Percentiles rank a stretch among this genome's conserved stretches.
Conservation (phyloP, 768 basidiomycete species). For the Chalciporus pseudorubinellus region DNA sequence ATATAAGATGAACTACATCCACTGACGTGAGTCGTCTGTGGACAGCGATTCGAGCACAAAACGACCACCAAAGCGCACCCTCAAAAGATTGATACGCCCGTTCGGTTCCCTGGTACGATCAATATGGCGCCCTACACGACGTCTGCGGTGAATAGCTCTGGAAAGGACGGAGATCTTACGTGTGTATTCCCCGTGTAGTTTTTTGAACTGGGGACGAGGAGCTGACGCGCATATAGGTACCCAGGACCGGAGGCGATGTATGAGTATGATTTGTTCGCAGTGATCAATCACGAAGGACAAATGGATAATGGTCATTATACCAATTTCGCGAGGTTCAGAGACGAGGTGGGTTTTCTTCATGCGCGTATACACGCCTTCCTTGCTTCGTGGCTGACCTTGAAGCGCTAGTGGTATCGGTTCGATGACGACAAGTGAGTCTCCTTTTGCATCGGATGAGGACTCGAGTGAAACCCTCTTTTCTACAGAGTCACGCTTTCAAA, state of each 20-base stretch:
- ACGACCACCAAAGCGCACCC: conserved; percentile 67
- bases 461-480: background rate
- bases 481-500: conserved; percentile 69
- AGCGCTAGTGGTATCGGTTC: conserved; percentile 84
- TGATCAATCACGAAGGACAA: conserved; percentile 93
- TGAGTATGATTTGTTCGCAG: conserved; percentile 88
- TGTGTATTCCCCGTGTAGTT: conserved; percentile 9
- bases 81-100: conserved; percentile 79
- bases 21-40: too few species aligned
- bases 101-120: conserved; percentile 78
- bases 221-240: conserved; percentile 29
- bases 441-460: background rate
- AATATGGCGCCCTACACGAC: conserved; percentile 91
- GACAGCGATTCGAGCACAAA: conserved; percentile 89
- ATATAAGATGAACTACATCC: too few species aligned
- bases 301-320: conserved; percentile 96
- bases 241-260: conserved; percentile 68
- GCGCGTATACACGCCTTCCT: background rate
- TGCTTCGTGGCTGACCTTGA: background rate
- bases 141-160: conserved; percentile 48
- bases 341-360: conserved; percentile 60
- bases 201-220: background rate
- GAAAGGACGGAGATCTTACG: conserved; percentile 41
- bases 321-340: conserved; percentile 77
- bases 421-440: conserved; percentile 85